Evolutionary conservation across 2,329 filamentous ascomycete genomes (phyloP), one percentile per base, ranked within the genome.

Genomic region (Dothiorella sarmentorum): DNA sequence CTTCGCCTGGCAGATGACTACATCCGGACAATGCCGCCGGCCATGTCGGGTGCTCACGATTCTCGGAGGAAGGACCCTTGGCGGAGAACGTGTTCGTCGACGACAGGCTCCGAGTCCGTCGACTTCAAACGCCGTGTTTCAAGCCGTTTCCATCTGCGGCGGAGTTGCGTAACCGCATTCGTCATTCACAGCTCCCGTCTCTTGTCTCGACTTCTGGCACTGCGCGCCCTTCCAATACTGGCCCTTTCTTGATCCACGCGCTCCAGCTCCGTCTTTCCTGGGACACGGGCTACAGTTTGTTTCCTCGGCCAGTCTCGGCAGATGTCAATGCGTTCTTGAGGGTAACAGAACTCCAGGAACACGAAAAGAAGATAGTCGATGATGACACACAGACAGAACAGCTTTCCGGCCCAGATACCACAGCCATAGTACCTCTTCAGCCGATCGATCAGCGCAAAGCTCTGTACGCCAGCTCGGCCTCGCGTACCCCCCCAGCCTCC

Each of bases 381-480:
- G 59, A 97, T 86, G 10, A 92, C 92, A 63, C 93, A 97, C 1
- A 99, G 79, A 68, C 94, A 97, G 69, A 99, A 99, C 7, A 99
- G 79, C 75, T 99, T 99, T 33, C 94, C 94, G 0, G 94, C 94
- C 94, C 94, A 99, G 51, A 97, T 93, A 31, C 94, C 94, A 69
- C 95, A 99, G 7, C 94, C 94, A 69, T 97, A 99, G 74, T 99
- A 99, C 60, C 94, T 81, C 76, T 99, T 99, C 18, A 99, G 76
- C 18, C 94, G 85, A 71, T 99, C 94, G 63, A 99, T 97, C 43
- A 99, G 82, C 5, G 93, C 90, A 69, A 96, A 96, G 66, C 90
- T 93, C 66, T 90, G 89, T 7, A 91, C 85, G 7, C 85, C 84
- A 4, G 83, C 81, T 29, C 86, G 79, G 40, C 86, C 86, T 63